A percentile compares a stretch with the other conserved stretches of the same genome.
phyloP scores from a whole-genome alignment of 2,329 filamentous ascomycete species.

The Trichoderma hamatum region DNA sequence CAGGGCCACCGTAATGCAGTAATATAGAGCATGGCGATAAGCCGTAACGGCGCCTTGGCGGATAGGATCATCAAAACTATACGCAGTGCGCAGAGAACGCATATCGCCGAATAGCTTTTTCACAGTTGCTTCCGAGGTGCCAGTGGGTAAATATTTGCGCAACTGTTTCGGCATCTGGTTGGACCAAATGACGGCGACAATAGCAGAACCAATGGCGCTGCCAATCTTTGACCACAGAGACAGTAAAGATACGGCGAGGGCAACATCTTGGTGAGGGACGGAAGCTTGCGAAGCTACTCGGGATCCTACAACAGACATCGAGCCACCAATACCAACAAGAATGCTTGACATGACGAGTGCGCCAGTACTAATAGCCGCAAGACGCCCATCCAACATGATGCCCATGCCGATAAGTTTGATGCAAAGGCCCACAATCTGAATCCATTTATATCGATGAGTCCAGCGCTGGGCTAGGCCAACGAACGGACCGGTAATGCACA shows the following conservation, averaged over 20 bases:
- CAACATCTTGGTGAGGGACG: conserved; percentile 45
- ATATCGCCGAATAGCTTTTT: conserved; percentile 41
- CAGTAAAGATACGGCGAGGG: conserved; percentile 39
- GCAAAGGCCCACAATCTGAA: conserved; percentile 43
- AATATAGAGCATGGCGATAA: conserved; percentile 41
- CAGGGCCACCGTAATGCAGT: conserved; percentile 40
- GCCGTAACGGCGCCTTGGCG: conserved; percentile 40
- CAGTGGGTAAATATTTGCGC: conserved; percentile 32
- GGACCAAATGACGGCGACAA: conserved; percentile 44
- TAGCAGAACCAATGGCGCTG: conserved; percentile 41
- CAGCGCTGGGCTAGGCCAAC: conserved; percentile 39
- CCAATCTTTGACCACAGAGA: conserved; percentile 44
- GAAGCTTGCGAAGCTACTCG: conserved; percentile 45
- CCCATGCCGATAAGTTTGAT: conserved; percentile 44
- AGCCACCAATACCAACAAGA: conserved; percentile 30
- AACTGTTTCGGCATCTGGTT: conserved; percentile 36
- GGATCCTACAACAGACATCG: conserved; percentile 43
- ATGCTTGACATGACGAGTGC: conserved; percentile 34
- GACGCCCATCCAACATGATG: conserved; percentile 37
- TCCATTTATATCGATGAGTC: conserved; percentile 45
- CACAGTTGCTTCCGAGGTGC: conserved; percentile 31
- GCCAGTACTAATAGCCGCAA: conserved; percentile 40
- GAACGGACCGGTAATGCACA: conserved; percentile 41
- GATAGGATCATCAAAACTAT: conserved; percentile 39
- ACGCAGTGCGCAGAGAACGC: conserved; percentile 37